phyloP scores from a whole-genome alignment of 1,139 yeast genomes.

The Candida tunisiensis region DNA sequence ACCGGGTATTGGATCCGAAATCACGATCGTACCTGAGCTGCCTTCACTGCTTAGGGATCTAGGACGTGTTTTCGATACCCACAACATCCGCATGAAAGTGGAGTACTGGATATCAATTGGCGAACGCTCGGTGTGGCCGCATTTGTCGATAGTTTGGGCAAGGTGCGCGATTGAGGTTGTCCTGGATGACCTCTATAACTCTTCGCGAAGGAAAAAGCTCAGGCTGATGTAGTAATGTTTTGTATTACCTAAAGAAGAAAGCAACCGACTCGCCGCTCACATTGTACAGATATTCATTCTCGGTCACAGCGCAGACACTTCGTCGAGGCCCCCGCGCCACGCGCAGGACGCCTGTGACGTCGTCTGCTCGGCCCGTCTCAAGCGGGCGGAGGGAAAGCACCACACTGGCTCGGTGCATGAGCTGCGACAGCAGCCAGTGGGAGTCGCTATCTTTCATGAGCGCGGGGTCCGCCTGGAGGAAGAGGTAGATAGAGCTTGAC shows the following conservation, averaged over 20 bases:
- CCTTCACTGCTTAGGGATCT: conserved; percentile 48
- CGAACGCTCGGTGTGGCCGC: conserved; percentile 88
- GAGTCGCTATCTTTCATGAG: too few relatives aligned
- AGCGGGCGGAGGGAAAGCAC: conserved; percentile 7
- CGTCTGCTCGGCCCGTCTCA: conserved; percentile 8
- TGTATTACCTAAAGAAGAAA: too few relatives aligned
- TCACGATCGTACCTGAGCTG: conserved; percentile 81
- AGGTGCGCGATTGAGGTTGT: conserved; percentile 85
- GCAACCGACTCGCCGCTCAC: too few relatives aligned
- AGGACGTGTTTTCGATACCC: conserved; percentile 60
- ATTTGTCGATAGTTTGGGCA: conserved; percentile 70
- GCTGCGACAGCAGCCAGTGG: too few relatives aligned
- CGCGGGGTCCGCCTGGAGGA: too few relatives aligned
- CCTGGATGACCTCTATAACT: conserved; percentile 56
- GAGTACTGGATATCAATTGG: conserved; percentile 88
- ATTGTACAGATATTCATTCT: conserved; percentile 1
- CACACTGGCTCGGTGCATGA: conserved; percentile 6
- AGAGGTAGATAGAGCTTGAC: too few relatives aligned
- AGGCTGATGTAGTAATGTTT: too few relatives aligned
- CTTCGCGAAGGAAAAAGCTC: too few relatives aligned
- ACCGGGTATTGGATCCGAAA: conserved; percentile 66
- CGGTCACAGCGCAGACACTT: background rate
- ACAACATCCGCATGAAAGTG: conserved; percentile 46
- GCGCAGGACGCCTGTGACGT: conserved; percentile 6
- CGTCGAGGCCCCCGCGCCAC: conserved; percentile 6